Conservation (phyloP, 2,329 filamentous ascomycete genomes). For the Paraphaeosphaeria minitans region DNA sequence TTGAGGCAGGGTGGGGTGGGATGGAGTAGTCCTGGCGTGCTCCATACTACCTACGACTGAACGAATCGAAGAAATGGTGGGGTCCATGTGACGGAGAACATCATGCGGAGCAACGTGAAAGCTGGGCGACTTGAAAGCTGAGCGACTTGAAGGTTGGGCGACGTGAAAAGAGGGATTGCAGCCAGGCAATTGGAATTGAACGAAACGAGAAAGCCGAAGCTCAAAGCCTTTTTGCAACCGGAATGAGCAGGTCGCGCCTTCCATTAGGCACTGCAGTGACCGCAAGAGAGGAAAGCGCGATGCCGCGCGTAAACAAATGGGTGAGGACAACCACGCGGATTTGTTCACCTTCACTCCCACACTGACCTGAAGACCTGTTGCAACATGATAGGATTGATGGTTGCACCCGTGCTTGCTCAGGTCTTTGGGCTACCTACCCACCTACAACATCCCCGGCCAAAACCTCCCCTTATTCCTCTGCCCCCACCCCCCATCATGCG, state of each 20-base stretch:
- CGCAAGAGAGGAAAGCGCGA: neutral
- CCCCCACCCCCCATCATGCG: conserved; percentile 58
- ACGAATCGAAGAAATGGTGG: too few species aligned
- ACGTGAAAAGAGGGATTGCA: too few species aligned
- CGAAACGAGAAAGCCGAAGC: too few species aligned
- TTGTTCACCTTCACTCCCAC: neutral
- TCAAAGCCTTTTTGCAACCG: too few species aligned
- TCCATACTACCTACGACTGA: neutral
- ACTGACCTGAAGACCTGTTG: too few species aligned
- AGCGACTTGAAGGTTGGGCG: too few species aligned
- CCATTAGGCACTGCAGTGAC: neutral
- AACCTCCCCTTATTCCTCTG: conserved; percentile 45
- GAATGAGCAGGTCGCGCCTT: neutral
- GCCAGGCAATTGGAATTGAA: too few species aligned
- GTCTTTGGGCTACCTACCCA: neutral
- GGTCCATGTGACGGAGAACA: too few species aligned
- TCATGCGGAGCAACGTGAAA: too few species aligned
- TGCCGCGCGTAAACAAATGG: neutral
- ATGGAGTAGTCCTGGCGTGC: neutral
- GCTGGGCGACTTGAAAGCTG: too few species aligned
- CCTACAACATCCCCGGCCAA: conserved; percentile 27
- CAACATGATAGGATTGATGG: neutral
- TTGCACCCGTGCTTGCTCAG: neutral
- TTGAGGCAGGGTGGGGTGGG: neutral
- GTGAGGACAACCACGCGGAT: too few species aligned